Conservation (phyloP, 176 grass and related monocot species). For the Oryza rufipogon region DNA sequence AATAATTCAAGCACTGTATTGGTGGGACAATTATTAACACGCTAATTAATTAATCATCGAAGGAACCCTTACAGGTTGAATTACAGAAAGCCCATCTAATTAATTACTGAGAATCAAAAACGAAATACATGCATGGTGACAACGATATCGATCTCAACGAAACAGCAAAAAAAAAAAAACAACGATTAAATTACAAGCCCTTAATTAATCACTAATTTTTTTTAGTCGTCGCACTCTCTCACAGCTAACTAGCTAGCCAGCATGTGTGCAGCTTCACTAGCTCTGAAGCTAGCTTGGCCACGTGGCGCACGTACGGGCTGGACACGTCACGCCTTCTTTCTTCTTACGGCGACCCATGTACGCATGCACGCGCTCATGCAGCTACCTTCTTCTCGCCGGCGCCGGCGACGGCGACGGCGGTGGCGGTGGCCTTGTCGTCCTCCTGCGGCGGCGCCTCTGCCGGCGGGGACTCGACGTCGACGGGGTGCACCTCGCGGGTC, state of each 20-base stretch:
- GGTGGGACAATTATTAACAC: neutral
- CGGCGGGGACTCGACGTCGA: constrained; percentile 19
- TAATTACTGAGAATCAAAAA: neutral
- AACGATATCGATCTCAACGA: neutral
- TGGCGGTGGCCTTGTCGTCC: neutral
- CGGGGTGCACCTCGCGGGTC: constrained; percentile 7
- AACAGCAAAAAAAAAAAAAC: neutral
- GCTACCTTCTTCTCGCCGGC: neutral
- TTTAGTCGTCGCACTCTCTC: neutral
- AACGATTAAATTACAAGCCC: neutral
- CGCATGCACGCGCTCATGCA: too few species aligned
- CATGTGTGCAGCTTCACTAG: too few species aligned
- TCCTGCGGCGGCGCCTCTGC: neutral
- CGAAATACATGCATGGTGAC: neutral
- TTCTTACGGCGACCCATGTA: neutral
- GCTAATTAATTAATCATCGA: neutral
- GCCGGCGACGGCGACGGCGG: neutral
- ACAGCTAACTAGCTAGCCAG: neutral
- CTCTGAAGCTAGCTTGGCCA: neutral
- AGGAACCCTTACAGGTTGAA: neutral
- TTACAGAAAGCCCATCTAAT: neutral
- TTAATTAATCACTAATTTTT: neutral
- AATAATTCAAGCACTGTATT: too few species aligned
- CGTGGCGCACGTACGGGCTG: neutral
- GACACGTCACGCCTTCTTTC: neutral